These are phyloP conservation scores for Diplodia intermedia DNA, from an alignment of 2,329 filamentous ascomycete genomes.

Conservation along the genomic window DNA sequence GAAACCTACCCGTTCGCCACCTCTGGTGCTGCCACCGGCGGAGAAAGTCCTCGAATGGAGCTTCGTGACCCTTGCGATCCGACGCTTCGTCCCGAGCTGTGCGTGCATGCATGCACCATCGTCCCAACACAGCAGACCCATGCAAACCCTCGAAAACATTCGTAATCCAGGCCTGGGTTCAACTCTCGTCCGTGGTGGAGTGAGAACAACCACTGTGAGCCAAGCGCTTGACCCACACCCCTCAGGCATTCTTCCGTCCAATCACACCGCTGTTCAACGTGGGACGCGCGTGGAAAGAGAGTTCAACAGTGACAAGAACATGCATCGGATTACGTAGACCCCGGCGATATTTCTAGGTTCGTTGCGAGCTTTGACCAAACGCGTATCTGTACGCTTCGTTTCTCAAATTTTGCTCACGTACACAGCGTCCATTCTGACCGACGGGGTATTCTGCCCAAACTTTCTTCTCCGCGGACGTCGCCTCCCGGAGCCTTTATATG, in stretches of 20 bases:
- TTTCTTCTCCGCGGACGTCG: neutral
- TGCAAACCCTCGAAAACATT: neutral
- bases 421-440: neutral
- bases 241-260: conserved; percentile 19
- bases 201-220: conserved; percentile 1
- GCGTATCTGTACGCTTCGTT: neutral
- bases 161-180: neutral
- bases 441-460: neutral
- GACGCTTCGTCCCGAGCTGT: conserved; percentile 15
- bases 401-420: neutral
- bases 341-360: neutral
- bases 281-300: neutral
- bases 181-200: neutral
- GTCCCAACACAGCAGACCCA: neutral
- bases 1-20: neutral
- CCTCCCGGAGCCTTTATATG: conserved; percentile 57
- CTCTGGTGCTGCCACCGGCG: neutral
- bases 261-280: neutral
- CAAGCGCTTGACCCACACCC: conserved; percentile 15
- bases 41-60: conserved; percentile 25
- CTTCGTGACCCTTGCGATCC: neutral
- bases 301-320: neutral
- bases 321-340: conserved; percentile 1
- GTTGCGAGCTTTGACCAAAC: neutral
- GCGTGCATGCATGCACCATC: conserved; percentile 14